A percentile compares a stretch with the other conserved stretches of the same genome.
These are phyloP conservation scores for Vigna reflexopilosa DNA, from an alignment of 306 rosid species.

Conservation along the genomic window DNA sequence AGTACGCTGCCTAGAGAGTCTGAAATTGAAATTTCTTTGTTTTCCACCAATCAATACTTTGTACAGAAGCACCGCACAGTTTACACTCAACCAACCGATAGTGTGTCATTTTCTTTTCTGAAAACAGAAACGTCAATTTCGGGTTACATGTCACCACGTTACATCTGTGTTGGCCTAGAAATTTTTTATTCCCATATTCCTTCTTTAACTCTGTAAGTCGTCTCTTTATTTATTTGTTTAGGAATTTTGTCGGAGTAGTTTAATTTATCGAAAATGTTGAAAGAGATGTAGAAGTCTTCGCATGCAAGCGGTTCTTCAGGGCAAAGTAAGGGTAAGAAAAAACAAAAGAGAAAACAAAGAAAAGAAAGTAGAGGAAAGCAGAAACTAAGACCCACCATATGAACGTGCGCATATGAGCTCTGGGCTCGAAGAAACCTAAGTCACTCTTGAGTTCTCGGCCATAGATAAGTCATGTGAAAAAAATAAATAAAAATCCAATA, in stretches of 20 bases:
- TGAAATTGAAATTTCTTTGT: background rate
- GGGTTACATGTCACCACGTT: conserved; percentile 42
- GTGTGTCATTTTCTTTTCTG: conserved; percentile 30
- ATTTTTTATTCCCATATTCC: conserved; percentile 12
- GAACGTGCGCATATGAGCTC: conserved; percentile 69
- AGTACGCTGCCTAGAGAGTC: background rate
- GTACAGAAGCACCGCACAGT: conserved; percentile 5
- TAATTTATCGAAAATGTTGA: conserved; percentile 38
- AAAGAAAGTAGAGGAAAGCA: conserved; percentile 7
- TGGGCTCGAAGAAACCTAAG: conserved; percentile 63
- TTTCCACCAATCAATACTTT: background rate
- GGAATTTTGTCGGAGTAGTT: background rate
- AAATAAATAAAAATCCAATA: background rate
- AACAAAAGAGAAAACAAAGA: background rate
- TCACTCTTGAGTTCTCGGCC: conserved; percentile 45
- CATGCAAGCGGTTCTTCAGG: conserved; percentile 47
- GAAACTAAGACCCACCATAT: conserved; percentile 53
- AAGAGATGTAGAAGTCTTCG: conserved; percentile 12
- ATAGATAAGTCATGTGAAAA: background rate
- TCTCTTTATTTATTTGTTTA: conserved; percentile 36
- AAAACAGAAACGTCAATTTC: conserved; percentile 38
- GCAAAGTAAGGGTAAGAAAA: conserved; percentile 38
- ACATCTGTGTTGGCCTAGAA: conserved; percentile 24
- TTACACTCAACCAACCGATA: too few species aligned
- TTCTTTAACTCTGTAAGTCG: conserved; percentile 35